phyloP scores from a whole-genome alignment of 176 grass and related monocot genomes.

The Avena insularis region DNA sequence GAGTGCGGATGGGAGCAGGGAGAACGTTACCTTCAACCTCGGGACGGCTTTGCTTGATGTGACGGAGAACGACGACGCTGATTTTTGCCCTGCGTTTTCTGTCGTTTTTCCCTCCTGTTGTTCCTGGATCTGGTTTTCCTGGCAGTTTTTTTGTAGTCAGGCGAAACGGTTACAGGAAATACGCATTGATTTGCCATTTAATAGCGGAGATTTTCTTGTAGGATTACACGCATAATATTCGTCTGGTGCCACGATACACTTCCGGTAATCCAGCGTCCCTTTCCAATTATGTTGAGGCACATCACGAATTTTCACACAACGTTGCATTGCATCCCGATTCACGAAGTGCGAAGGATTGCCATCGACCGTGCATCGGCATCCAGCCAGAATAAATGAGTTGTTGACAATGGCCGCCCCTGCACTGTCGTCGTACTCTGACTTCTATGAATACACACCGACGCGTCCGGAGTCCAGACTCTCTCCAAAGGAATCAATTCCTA shows the following conservation, averaged over 20 bases:
- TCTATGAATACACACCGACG: background rate
- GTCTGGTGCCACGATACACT: no score
- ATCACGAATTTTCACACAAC: no score
- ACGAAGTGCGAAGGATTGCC: background rate
- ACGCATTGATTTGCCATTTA: background rate
- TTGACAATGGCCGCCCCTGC: background rate
- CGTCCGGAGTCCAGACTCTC: background rate
- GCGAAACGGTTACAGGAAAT: background rate
- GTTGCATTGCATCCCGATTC: background rate
- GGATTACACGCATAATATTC: no score
- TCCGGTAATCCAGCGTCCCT: no score
- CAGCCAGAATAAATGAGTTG: background rate
- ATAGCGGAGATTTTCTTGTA: background rate
- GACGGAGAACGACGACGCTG: constrained; percentile 18
- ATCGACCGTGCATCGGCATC: background rate
- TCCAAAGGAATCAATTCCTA: background rate
- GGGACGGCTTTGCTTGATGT: constrained; percentile 1
- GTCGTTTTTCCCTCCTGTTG: background rate
- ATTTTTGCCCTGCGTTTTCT: background rate
- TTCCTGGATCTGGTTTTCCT: constrained; percentile 9
- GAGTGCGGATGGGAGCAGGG: constrained; percentile 37
- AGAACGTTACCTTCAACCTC: constrained; percentile 35
- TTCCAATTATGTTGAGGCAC: no score
- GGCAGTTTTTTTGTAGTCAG: background rate
- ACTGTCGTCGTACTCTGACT: background rate